Evolutionary conservation across 805 yeast species (phyloP).

Genomic region (Pachysolen tannophilus): DNA sequence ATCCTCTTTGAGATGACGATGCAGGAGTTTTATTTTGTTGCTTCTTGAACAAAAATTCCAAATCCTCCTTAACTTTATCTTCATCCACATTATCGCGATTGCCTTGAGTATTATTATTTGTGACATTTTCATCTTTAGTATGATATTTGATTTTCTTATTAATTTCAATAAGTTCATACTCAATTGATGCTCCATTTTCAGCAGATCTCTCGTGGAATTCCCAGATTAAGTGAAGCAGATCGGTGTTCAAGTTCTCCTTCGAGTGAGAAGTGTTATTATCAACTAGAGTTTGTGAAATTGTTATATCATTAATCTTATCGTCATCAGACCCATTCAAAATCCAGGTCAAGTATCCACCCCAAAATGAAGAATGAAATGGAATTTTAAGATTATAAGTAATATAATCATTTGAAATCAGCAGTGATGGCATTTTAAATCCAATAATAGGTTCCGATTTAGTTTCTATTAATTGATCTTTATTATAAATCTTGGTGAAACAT

Average conservation of each 20-base stretch:
- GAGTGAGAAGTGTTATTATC: constrained; percentile 2
- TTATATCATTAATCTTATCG: constrained; percentile 5
- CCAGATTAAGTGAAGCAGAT: constrained; percentile 5
- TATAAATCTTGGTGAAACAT: constrained; percentile 4
- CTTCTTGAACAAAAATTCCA: not conserved
- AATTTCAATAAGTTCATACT: constrained; percentile 1
- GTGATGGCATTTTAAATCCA: constrained; percentile 2
- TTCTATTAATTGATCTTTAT: constrained; percentile 6
- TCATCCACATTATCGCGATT: not conserved
- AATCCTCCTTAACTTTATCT: not conserved
- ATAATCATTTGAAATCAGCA: not conserved
- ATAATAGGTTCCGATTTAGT: constrained; percentile 8
- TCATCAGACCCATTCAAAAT: constrained; percentile 9
- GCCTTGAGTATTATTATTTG: not conserved
- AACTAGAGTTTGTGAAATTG: constrained; percentile 3
- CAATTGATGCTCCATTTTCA: not conserved
- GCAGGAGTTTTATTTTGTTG: not conserved
- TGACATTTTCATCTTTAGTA: too few species aligned
- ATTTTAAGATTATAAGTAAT: constrained; percentile 7
- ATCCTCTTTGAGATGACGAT: not conserved
- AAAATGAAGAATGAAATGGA: constrained; percentile 8
- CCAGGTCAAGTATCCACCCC: constrained; percentile 10
- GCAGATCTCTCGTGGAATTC: constrained; percentile 2
- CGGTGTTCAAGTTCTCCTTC: not conserved
- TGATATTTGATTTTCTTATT: not conserved